Conservation (phyloP, 73 alveolate genomes). For the Paraurostyla sp. region DNA sequence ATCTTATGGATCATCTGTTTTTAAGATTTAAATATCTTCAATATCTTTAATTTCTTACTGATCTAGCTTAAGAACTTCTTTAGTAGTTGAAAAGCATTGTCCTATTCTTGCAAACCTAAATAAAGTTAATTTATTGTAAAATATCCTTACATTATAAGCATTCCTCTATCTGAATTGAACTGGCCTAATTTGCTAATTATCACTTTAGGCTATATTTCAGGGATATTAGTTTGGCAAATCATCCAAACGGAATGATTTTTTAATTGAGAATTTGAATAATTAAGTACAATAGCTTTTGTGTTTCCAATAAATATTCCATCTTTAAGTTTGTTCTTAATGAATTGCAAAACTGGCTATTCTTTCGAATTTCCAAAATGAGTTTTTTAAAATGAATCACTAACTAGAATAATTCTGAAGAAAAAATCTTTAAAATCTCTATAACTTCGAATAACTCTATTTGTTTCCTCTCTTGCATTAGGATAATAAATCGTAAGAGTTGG, state of each 20-base stretch:
- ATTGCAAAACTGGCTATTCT: background rate
- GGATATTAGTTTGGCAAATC: background rate
- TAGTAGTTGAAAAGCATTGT: conserved; percentile 66
- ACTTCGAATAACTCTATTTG: conserved; percentile 67
- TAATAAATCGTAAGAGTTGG: conserved; percentile 10
- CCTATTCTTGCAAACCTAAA: conserved; percentile 75
- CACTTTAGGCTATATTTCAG: background rate
- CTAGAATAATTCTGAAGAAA: conserved; percentile 55
- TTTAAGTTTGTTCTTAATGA: conserved; percentile 30
- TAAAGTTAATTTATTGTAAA: too few relatives aligned
- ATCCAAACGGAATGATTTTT: conserved; percentile 76
- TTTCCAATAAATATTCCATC: conserved; percentile 36
- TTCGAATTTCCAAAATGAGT: background rate
- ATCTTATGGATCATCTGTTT: background rate
- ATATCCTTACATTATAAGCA: conserved; percentile 63
- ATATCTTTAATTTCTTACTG: background rate
- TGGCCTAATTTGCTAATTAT: conserved; percentile 52
- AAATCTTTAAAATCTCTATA: conserved; percentile 22
- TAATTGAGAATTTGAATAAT: conserved; percentile 73
- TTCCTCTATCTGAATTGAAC: background rate
- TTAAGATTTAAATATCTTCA: background rate
- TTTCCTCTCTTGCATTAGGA: conserved; percentile 3
- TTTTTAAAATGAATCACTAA: background rate
- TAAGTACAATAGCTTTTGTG: conserved; percentile 42
- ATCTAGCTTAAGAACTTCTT: conserved; percentile 17